Evolutionary conservation across 768 basidiomycete genomes (phyloP).

Genomic region (Candolleomyces eurysporus): DNA sequence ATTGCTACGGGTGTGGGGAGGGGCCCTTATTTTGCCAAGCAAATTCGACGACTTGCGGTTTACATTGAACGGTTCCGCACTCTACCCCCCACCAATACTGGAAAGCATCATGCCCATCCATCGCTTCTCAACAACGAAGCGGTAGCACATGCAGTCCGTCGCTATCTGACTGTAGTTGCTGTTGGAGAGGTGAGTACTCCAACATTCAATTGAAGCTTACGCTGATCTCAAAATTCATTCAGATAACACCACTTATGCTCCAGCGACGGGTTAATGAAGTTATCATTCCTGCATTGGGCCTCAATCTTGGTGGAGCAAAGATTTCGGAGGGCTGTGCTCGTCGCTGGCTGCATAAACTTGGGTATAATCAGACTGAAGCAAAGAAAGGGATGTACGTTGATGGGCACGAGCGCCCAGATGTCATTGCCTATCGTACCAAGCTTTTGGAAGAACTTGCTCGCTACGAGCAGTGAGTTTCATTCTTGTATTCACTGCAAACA

Average conservation of each 20-base stretch:
- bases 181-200: background rate
- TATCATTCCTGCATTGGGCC: background rate
- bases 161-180: conserved; percentile 11
- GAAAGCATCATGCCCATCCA: conserved; percentile 19
- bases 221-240: background rate
- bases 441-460: background rate
- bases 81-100: conserved; percentile 8
- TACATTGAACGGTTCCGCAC: conserved; percentile 14
- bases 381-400: conserved; percentile 20
- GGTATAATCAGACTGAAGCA: background rate
- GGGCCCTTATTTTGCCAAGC: conserved; percentile 14
- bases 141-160: conserved; percentile 11
- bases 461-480: background rate
- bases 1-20: conserved; percentile 11
- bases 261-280: background rate
- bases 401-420: conserved; percentile 21
- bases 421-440: conserved; percentile 39
- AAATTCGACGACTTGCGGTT: conserved; percentile 4
- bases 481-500: background rate
- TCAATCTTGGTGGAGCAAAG: background rate
- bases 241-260: background rate
- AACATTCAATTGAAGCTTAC: background rate
- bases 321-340: background rate
- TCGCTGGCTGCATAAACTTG: background rate
- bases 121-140: conserved; percentile 16